Evolutionary conservation across 495 filamentous ascomycete genomes (phyloP).

Genomic region (Massariosphaeria phaeospora): DNA sequence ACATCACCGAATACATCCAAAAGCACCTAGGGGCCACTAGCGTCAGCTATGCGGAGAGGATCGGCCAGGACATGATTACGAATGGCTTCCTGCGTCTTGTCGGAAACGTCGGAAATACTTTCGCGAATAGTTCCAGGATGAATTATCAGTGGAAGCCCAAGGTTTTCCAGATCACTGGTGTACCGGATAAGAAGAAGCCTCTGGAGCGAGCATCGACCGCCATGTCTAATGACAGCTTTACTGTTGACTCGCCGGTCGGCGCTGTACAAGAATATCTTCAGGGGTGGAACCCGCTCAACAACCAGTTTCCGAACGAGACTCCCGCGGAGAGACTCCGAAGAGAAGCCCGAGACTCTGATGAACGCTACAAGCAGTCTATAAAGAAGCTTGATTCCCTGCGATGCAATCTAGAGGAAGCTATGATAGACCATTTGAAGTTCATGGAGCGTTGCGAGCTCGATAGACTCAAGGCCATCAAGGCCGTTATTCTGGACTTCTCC

Average conservation of each 20-base stretch:
- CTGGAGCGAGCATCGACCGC: slow-evolving; percentile 66
- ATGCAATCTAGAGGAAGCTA: slow-evolving; percentile 90
- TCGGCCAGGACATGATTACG: slow-evolving; percentile 86
- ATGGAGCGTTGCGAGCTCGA: slow-evolving; percentile 98
- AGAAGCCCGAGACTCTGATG: slow-evolving; percentile 87
- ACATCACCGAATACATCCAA: slow-evolving; percentile 93
- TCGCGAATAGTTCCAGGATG: slow-evolving; percentile 95
- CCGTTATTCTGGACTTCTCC: slow-evolving; percentile 95
- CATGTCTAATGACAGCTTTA: slow-evolving; percentile 41
- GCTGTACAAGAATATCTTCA: slow-evolving; percentile 81
- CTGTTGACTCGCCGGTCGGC: slow-evolving; percentile 62
- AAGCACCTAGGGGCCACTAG: slow-evolving; percentile 76
- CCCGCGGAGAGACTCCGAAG: slow-evolving; percentile 77
- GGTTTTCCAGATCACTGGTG: slow-evolving; percentile 78
- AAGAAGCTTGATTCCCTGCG: slow-evolving; percentile 81
- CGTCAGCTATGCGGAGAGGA: slow-evolving; percentile 81
- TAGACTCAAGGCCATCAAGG: slow-evolving; percentile 93
- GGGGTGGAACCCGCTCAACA: slow-evolving; percentile 88
- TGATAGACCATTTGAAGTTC: slow-evolving; percentile 85
- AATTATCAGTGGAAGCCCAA: slow-evolving; percentile 95
- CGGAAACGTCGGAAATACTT: slow-evolving; percentile 89
- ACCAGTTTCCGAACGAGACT: slow-evolving; percentile 85
- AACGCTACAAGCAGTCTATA: slow-evolving; percentile 82
- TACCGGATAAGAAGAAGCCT: slow-evolving; percentile 78
- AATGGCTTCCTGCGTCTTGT: slow-evolving; percentile 85